Evolutionary conservation across 1,139 yeast species (phyloP).

Genomic region (Meyerozyma elateridarum): DNA sequence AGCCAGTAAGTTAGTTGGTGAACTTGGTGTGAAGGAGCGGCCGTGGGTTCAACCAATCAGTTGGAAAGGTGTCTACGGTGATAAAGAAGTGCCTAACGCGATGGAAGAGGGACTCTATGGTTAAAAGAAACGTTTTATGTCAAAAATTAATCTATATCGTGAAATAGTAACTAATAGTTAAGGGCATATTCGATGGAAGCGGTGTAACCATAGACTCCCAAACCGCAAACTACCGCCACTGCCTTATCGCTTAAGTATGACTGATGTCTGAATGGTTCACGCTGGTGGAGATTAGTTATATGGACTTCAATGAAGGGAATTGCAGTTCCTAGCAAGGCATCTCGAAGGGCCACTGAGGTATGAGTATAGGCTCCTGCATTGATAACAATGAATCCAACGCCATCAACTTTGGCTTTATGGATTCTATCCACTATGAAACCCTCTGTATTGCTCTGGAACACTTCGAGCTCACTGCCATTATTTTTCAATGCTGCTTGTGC

Average conservation of each 20-base stretch:
- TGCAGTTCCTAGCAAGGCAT: conserved; percentile 43
- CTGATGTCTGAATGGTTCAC: conserved; percentile 48
- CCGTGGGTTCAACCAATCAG: conserved; percentile 59
- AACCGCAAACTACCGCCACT: conserved; percentile 43
- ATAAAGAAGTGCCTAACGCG: conserved; percentile 57
- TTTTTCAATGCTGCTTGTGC: conserved; percentile 29
- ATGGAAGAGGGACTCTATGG: conserved; percentile 76
- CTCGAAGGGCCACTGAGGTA: conserved; percentile 46
- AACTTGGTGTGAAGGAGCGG: conserved; percentile 14
- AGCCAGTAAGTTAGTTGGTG: conserved; percentile 35
- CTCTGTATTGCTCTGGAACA: conserved; percentile 42
- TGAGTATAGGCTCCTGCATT: conserved; percentile 52
- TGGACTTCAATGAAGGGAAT: conserved; percentile 48
- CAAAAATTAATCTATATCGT: no score
- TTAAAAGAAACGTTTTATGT: no score
- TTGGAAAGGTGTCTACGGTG: conserved; percentile 86
- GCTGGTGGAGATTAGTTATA: conserved; percentile 45
- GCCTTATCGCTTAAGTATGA: conserved; percentile 46
- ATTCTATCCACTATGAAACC: conserved; percentile 45
- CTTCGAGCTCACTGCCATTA: conserved; percentile 26
- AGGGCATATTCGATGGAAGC: conserved; percentile 45
- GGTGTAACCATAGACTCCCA: conserved; percentile 47
- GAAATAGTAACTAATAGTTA: conserved; percentile 28
- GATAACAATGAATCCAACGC: conserved; percentile 38
- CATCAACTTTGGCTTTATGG: conserved; percentile 39